phyloP scores from a whole-genome alignment of 441 rosid genomes.

The Codiaeum variegatum region DNA sequence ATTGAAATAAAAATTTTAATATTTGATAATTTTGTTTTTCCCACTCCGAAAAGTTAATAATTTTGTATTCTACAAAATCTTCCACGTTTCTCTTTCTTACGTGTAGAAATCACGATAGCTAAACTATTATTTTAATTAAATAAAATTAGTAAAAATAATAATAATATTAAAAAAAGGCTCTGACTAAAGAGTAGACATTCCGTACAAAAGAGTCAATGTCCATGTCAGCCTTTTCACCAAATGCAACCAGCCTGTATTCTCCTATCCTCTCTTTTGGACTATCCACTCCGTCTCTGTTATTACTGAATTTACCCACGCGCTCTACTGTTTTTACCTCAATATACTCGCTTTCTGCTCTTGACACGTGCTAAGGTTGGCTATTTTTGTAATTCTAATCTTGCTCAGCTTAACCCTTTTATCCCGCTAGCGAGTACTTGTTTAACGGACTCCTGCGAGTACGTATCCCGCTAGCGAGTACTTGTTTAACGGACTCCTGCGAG shows the following conservation, averaged over 20 bases:
- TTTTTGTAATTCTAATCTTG: background rate
- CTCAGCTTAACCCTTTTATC: background rate
- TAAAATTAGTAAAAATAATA: background rate
- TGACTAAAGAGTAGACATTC: constrained; percentile 30
- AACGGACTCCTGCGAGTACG: background rate
- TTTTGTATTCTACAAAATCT: too few species aligned
- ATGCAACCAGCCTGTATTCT: constrained; percentile 31
- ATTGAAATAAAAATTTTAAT: too few species aligned
- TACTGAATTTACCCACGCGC: background rate
- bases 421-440: background rate
- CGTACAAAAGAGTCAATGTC: constrained; percentile 46
- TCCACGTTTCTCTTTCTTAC: too few species aligned
- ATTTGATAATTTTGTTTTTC: too few species aligned
- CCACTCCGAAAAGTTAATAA: too few species aligned
- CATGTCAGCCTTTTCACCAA: constrained; percentile 43
- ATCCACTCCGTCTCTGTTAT: background rate
- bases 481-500: too few species aligned
- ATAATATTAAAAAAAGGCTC: constrained; percentile 6
- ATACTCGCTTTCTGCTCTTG: too few species aligned
- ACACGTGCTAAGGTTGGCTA: background rate
- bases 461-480: too few species aligned
- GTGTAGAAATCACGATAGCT: background rate
- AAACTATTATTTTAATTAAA: background rate
- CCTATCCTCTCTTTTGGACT: background rate
- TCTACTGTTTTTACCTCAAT: background rate